Conservation (phyloP, 352 stramenopile genomes). For the Phytophthora capsici region DNA sequence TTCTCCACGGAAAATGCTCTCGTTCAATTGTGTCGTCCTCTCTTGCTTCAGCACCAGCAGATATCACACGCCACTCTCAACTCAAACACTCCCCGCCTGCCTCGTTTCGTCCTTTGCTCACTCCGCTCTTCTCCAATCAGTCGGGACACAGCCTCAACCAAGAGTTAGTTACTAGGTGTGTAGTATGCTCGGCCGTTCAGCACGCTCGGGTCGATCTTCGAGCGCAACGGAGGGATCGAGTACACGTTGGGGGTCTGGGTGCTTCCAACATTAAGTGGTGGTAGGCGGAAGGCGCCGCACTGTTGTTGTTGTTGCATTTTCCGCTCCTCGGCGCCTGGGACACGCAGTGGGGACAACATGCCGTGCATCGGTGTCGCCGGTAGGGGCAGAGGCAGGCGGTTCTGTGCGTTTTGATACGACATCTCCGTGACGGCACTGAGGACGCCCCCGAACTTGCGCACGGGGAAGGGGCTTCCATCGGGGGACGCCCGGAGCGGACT, state of each 20-base stretch:
- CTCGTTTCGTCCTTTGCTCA: slow-evolving; percentile 19
- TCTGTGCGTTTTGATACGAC: slow-evolving; percentile 64
- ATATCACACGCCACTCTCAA: slow-evolving; percentile 22
- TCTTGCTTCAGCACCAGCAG: slow-evolving; percentile 38
- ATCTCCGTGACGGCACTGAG: slow-evolving; percentile 56
- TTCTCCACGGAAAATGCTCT: slow-evolving; percentile 19
- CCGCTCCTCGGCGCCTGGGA: slow-evolving; percentile 40
- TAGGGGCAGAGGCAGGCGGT: slow-evolving; percentile 38
- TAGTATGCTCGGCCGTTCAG: slow-evolving; percentile 55
- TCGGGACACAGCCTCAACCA: neutral
- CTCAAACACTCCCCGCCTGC: slow-evolving; percentile 16
- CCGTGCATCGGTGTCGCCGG: slow-evolving; percentile 29
- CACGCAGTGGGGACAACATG: slow-evolving; percentile 38
- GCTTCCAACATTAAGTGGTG: slow-evolving; percentile 63
- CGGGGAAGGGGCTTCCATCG: slow-evolving; percentile 35
- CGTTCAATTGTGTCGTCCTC: slow-evolving; percentile 6
- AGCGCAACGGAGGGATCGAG: slow-evolving; percentile 76
- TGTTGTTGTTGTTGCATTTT: slow-evolving; percentile 39
- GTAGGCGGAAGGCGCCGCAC: slow-evolving; percentile 49
- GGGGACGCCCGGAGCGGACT: slow-evolving; percentile 55
- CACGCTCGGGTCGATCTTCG: slow-evolving; percentile 80
- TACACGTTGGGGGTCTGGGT: slow-evolving; percentile 42
- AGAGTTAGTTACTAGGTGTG: slow-evolving; percentile 53
- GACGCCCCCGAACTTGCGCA: slow-evolving; percentile 46
- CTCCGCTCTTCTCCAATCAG: slow-evolving; percentile 11